Percentiles rank a stretch among this genome's conserved stretches.
phyloP scores from a whole-genome alignment of 2,329 filamentous ascomycete species.

The Penicillium verrucosum region DNA sequence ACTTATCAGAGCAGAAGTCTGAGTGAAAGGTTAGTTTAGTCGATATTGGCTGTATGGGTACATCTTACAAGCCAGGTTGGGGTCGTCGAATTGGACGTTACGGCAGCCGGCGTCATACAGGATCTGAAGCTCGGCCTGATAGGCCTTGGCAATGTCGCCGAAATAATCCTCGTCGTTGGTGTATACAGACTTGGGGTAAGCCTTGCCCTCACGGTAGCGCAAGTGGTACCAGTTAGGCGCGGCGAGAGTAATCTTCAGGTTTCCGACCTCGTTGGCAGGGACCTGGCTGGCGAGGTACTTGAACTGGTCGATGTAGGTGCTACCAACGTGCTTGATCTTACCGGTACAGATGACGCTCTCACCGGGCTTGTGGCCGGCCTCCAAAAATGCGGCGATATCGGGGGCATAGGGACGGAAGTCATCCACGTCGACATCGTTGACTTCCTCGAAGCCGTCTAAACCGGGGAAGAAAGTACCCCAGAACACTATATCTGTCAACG shows the following conservation, averaged over 20 bases:
- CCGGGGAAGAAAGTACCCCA: constrained; percentile 57
- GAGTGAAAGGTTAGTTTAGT: constrained; percentile 3
- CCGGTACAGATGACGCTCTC: constrained; percentile 56
- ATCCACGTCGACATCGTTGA: constrained; percentile 46
- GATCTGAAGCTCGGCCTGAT: constrained; percentile 60
- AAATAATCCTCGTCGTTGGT: constrained; percentile 61
- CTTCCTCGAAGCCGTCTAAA: constrained; percentile 54
- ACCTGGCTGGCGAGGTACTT: constrained; percentile 59
- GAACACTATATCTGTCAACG: constrained; percentile 44
- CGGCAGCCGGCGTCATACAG: constrained; percentile 61
- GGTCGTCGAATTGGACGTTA: constrained; percentile 67
- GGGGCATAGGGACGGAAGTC: constrained; percentile 60
- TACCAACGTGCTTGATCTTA: constrained; percentile 58
- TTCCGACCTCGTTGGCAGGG: constrained; percentile 59
- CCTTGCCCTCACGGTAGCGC: constrained; percentile 54
- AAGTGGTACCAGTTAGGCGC: constrained; percentile 69
- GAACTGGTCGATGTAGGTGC: constrained; percentile 57
- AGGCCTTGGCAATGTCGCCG: constrained; percentile 62
- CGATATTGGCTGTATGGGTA: too few species aligned
- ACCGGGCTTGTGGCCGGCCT: constrained; percentile 55
- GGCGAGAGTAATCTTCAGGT: constrained; percentile 66
- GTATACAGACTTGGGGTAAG: constrained; percentile 58
- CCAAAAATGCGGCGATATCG: constrained; percentile 61
- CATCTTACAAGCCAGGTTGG: constrained; percentile 60
- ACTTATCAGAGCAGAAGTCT: constrained; percentile 73